Percentiles rank a stretch among this genome's conserved stretches.
phyloP scores from a whole-genome alignment of 2,329 filamentous ascomycete species.

The Fusarium hainanense region DNA sequence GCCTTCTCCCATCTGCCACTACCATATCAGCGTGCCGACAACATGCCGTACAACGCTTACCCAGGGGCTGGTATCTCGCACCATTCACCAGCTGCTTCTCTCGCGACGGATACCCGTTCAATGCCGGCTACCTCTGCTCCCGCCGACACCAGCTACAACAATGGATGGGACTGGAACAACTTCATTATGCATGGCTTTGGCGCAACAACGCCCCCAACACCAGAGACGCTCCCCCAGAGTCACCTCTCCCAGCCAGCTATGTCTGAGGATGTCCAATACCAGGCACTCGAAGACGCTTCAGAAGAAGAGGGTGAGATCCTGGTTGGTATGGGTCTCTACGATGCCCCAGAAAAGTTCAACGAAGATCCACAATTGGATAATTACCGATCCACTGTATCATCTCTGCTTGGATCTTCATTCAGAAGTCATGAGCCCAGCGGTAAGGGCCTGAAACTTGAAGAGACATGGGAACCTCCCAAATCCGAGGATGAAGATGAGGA shows the following conservation, averaged over 20 bases:
- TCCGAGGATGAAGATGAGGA: slow-evolving; percentile 68
- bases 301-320: slow-evolving; percentile 77
- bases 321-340: slow-evolving; percentile 86
- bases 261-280: slow-evolving; percentile 63
- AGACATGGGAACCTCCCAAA: slow-evolving; percentile 79
- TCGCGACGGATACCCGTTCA: slow-evolving; percentile 33
- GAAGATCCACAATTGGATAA: slow-evolving; percentile 64
- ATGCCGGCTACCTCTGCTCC: slow-evolving; percentile 49
- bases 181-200: slow-evolving; percentile 59
- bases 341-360: slow-evolving; percentile 70
- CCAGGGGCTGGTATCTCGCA: slow-evolving; percentile 53
- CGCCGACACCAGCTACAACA: slow-evolving; percentile 18
- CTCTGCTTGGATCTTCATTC: slow-evolving; percentile 64
- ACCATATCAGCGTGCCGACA: slow-evolving; percentile 56
- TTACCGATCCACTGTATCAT: slow-evolving; percentile 65
- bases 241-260: slow-evolving; percentile 61
- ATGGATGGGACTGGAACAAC: slow-evolving; percentile 57
- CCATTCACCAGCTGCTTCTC: slow-evolving; percentile 47
- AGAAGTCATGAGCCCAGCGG: slow-evolving; percentile 63
- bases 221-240: slow-evolving; percentile 66
- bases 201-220: slow-evolving; percentile 67
- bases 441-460: slow-evolving; percentile 83
- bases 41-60: slow-evolving; percentile 54
- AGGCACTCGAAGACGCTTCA: slow-evolving; percentile 59
- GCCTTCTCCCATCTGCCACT: slow-evolving; percentile 65